Conservation (phyloP, 2,329 filamentous ascomycete genomes). For the Rhinocladiella similis region DNA sequence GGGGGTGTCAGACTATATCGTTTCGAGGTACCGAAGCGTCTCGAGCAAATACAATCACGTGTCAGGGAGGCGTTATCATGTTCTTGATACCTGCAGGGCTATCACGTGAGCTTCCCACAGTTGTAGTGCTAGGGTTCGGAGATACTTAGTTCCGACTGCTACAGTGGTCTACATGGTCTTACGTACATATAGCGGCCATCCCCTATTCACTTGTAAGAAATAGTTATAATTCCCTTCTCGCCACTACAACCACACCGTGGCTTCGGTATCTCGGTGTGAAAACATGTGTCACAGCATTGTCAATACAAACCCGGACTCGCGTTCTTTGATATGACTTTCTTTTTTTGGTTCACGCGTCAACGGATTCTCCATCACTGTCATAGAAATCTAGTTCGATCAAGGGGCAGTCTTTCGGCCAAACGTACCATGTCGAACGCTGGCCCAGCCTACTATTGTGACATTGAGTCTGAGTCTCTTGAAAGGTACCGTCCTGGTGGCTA, state of each 20-base stretch:
- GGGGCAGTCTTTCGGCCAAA: constrained; percentile 8
- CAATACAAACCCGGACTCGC: background rate
- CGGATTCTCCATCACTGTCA: constrained; percentile 5
- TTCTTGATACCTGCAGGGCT: no score
- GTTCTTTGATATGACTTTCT: constrained; percentile 7
- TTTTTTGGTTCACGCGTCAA: constrained; percentile 11
- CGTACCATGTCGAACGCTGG: constrained; percentile 8
- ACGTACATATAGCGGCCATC: no score
- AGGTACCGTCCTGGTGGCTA: constrained; percentile 36
- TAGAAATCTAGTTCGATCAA: constrained; percentile 8
- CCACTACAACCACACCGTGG: background rate
- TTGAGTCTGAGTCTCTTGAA: constrained; percentile 32
- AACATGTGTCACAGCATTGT: background rate
- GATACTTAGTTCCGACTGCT: no score
- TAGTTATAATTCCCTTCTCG: background rate
- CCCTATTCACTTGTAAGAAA: background rate
- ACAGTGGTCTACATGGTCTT: no score
- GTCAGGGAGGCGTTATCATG: no score
- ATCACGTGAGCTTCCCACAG: no score
- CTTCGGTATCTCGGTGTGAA: background rate
- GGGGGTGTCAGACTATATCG: no score
- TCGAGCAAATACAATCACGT: background rate
- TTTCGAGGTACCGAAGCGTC: no score
- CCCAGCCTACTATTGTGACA: constrained; percentile 13
- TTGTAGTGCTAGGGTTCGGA: no score